These are phyloP conservation scores for Kalmusia sp. DNA, from an alignment of 2,329 filamentous ascomycete species.

Conservation along the genomic window DNA sequence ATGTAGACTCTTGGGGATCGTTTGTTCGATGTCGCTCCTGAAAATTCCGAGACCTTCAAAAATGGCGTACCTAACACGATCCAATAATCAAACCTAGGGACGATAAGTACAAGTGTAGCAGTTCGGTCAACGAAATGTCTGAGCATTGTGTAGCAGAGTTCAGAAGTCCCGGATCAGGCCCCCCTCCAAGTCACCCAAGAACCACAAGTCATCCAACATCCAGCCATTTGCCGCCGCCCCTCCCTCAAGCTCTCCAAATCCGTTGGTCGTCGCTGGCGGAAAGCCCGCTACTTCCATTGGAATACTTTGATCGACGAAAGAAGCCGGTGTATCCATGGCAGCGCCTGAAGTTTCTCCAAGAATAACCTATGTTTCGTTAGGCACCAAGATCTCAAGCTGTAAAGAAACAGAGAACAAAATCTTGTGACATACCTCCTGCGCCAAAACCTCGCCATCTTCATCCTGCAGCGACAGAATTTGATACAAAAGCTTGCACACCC, in stretches of 20 bases:
- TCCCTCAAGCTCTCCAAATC: slow-evolving; percentile 21
- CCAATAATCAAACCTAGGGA: too few species aligned
- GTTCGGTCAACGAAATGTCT: too few species aligned
- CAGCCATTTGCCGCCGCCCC: slow-evolving; percentile 16
- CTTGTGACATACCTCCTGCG: slow-evolving; percentile 17
- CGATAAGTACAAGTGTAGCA: too few species aligned
- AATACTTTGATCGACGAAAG: not conserved
- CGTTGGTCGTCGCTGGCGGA: not conserved
- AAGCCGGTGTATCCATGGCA: not conserved
- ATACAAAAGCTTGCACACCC: slow-evolving; percentile 25
- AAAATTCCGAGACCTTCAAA: too few species aligned
- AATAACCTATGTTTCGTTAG: slow-evolving; percentile 4
- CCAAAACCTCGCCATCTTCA: slow-evolving; percentile 15
- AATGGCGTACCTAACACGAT: too few species aligned
- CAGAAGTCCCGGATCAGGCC: not conserved
- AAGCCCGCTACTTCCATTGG: not conserved
- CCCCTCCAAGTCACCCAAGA: slow-evolving; percentile 17
- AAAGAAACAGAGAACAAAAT: too few species aligned
- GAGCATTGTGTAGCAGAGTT: too few species aligned
- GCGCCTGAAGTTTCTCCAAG: not conserved
- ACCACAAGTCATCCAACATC: slow-evolving; percentile 29
- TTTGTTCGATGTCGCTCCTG: too few species aligned
- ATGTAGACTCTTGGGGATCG: too few species aligned
- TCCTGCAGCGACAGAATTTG: slow-evolving; percentile 27
- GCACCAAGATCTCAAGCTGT: too few species aligned